Evolutionary conservation across 345 rosid genomes (phyloP).

Genomic region (Arabidopsis suecica): DNA sequence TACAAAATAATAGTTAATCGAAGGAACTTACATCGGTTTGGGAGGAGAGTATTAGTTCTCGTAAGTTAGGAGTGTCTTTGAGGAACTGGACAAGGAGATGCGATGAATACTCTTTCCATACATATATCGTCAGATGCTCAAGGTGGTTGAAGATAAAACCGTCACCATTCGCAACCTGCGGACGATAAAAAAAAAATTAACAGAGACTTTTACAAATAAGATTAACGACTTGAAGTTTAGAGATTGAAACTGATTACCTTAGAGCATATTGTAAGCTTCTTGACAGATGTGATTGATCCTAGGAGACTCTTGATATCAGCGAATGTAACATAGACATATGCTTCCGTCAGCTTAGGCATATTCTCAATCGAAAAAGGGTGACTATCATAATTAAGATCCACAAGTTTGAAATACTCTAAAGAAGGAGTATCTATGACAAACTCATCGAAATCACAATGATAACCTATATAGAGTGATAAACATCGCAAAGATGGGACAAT

Average conservation of each 20-base stretch:
- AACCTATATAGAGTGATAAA: background rate
- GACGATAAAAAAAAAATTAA: background rate
- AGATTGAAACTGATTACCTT: background rate
- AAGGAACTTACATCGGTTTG: background rate
- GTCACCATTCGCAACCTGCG: background rate
- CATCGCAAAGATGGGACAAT: background rate
- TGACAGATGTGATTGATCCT: background rate
- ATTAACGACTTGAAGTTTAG: too few relatives aligned
- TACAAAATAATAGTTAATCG: background rate
- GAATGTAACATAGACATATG: background rate
- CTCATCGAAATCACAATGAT: background rate
- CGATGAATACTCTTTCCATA: background rate
- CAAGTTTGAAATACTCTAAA: background rate
- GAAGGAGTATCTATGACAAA: slow-evolving; percentile 6
- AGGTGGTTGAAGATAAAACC: background rate
- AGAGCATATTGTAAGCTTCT: background rate
- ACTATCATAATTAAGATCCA: background rate
- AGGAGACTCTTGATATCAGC: background rate
- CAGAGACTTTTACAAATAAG: background rate
- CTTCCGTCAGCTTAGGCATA: background rate
- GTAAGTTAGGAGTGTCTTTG: background rate
- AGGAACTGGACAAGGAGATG: background rate
- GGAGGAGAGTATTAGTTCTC: background rate
- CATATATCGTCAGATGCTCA: background rate
- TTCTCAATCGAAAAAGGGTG: background rate